A percentile compares a stretch with the other conserved stretches of the same genome.
Evolutionary conservation across 345 rosid genomes (phyloP).

Genomic region (Hirschfeldia incana): DNA sequence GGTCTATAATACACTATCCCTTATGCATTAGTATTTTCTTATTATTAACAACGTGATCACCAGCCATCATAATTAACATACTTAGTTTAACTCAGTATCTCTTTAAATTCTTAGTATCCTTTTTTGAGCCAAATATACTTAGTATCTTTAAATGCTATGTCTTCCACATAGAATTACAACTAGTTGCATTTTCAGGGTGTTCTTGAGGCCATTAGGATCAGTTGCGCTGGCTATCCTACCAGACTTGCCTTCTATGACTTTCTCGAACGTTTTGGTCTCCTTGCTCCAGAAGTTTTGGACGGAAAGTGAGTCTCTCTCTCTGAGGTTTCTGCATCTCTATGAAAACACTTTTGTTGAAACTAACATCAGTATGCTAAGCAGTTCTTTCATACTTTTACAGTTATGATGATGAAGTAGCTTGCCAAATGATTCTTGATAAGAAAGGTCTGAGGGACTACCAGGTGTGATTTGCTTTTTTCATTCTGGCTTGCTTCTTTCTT

Average conservation of each 20-base stretch:
- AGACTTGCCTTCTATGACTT: conserved; percentile 90
- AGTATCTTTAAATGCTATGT: conserved; percentile 21
- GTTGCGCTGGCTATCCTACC: conserved; percentile 99
- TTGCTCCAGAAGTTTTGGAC: conserved; percentile 91
- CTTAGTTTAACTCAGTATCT: conserved; percentile 11
- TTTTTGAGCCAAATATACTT: not conserved
- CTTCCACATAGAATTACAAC: conserved; percentile 9
- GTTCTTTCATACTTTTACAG: conserved; percentile 44
- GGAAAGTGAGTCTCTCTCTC: conserved; percentile 61
- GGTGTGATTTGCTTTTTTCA: conserved; percentile 47
- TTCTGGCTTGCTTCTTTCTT: not conserved
- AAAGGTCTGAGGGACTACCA: conserved; percentile 90
- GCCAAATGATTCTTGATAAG: conserved; percentile 88
- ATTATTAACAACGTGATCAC: conserved; percentile 1
- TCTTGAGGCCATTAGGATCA: conserved; percentile 97
- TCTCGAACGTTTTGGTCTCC: conserved; percentile 94
- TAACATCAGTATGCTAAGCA: conserved; percentile 26
- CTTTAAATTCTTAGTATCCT: not conserved
- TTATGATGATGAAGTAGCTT: conserved; percentile 80
- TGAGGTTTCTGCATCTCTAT: conserved; percentile 16
- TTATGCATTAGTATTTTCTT: not conserved
- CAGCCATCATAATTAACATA: conserved; percentile 16
- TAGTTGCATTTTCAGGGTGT: conserved; percentile 50
- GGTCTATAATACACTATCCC: conserved; percentile 3
- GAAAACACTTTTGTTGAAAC: conserved; percentile 21